Evolutionary conservation across 148 eudicot species (phyloP), one percentile per base, ranked within the genome.

Genomic region (Silene latifolia): DNA sequence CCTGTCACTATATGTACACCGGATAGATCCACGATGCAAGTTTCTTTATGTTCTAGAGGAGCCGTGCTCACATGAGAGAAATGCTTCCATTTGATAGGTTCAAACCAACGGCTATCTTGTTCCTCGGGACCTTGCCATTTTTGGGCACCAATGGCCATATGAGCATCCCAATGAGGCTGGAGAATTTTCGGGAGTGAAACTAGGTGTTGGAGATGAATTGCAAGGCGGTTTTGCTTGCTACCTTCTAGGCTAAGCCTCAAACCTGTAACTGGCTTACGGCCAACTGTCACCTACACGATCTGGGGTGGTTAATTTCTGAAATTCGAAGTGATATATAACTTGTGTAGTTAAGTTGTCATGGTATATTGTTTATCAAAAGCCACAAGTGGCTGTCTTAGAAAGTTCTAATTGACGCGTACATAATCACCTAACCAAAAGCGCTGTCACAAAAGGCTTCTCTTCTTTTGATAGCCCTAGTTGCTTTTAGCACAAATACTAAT

Each of bases 81-180:
- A 78, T 92, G 95, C 78, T 95, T 95, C 99, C 99, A 95, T 81
- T 89, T 95, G 25, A 95, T 95, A 7, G 99, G 94, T 77, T 95
- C 99, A 27, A 95, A 95, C 99, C 99, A 95, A 51, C 99, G 93
- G 80, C 99, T 95, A 57, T 95, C 99, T 75, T 95, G 99, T 85
- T 95, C 99, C 72, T 95, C 99, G 0, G 99, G 99, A 44, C 99
- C 99, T 80, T 87, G 90, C 99, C 99, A 95, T 74, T 82, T 92
- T 58, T 90, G 99, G 54, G 96, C 97, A 59, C 99, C 99, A 6
- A 95, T 95, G 71, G 96, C 92, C 88, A 92, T 85, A 80, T 95
- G 96, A 13, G 94, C 58, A 77, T 90, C 99, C 99, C 99, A 95
- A 65, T 95, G 99, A 54, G 97, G 99, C 72, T 92, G 97, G 47